Conservation (phyloP, 169 alveolate species). For the Eimeria praecox region DNA sequence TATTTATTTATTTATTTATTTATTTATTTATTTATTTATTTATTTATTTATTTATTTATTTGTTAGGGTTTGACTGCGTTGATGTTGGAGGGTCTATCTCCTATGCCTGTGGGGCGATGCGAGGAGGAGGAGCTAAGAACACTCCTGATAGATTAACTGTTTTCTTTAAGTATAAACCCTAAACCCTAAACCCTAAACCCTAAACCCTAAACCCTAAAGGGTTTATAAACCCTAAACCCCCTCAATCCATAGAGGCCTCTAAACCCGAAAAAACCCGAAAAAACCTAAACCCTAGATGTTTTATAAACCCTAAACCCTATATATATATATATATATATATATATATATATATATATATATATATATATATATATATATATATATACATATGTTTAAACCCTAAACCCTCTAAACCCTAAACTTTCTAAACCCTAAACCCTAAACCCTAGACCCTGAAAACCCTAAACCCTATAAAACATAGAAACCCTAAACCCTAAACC, state of each 20-base stretch:
- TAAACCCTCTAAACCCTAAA: background rate
- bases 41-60: background rate
- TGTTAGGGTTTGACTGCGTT: slow-evolving; percentile 61
- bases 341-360: no score
- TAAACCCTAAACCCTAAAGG: slow-evolving; percentile 4
- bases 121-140: slow-evolving; percentile 37
- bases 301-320: background rate
- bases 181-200: slow-evolving; percentile 42
- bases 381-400: no score
- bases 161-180: slow-evolving; percentile 1
- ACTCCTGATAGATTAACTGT: background rate
- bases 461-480: no score
- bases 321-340: no score
- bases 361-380: no score
- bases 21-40: background rate
- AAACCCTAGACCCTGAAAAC: no score
- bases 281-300: background rate
- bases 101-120: slow-evolving; percentile 54
- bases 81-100: slow-evolving; percentile 44
- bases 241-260: background rate
- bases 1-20: background rate
- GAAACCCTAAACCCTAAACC: no score
- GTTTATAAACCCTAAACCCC: slow-evolving; percentile 20
- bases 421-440: no score
- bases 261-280: background rate